Conservation (phyloP, 108 stramenopile genomes). For the Parietichytrium sp. region DNA sequence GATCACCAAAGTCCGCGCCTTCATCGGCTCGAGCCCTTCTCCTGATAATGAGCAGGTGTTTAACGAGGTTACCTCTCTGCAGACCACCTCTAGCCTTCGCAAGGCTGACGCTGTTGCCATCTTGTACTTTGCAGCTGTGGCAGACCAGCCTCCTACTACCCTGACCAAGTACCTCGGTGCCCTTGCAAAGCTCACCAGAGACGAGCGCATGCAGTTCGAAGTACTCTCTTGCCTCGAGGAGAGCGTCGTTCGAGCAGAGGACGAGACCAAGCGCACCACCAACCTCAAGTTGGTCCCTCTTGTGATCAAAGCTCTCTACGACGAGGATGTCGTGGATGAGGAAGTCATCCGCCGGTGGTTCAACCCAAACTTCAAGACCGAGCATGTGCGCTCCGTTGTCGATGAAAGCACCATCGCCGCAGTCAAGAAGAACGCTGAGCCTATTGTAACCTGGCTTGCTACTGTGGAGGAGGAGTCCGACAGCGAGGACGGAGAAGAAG, state of each 20-base stretch:
- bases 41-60: background rate
- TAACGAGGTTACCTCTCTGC: background rate
- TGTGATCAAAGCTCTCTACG: slow-evolving; percentile 82
- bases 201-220: background rate
- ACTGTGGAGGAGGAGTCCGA: slow-evolving; percentile 40
- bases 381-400: slow-evolving; percentile 26
- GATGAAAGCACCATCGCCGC: slow-evolving; percentile 7
- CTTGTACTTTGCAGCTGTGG: background rate
- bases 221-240: slow-evolving; percentile 36
- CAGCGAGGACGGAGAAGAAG: background rate
- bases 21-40: background rate
- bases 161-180: slow-evolving; percentile 34
- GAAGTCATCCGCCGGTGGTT: slow-evolving; percentile 82
- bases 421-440: slow-evolving; percentile 8
- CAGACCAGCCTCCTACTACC: slow-evolving; percentile 28
- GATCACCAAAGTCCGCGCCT: background rate
- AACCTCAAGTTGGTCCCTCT: slow-evolving; percentile 75
- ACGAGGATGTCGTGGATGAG: slow-evolving; percentile 81
- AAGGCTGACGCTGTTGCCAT: slow-evolving; percentile 27
- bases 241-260: slow-evolving; percentile 25
- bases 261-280: slow-evolving; percentile 30
- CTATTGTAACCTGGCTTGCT: slow-evolving; percentile 37
- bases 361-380: slow-evolving; percentile 45
- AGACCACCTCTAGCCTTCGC: slow-evolving; percentile 3
- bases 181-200: background rate